A percentile compares a stretch with the other conserved stretches of the same genome.
These are phyloP conservation scores for Fusarium sp. DNA, from an alignment of 2,329 filamentous ascomycete genomes.

Conservation along the genomic window DNA sequence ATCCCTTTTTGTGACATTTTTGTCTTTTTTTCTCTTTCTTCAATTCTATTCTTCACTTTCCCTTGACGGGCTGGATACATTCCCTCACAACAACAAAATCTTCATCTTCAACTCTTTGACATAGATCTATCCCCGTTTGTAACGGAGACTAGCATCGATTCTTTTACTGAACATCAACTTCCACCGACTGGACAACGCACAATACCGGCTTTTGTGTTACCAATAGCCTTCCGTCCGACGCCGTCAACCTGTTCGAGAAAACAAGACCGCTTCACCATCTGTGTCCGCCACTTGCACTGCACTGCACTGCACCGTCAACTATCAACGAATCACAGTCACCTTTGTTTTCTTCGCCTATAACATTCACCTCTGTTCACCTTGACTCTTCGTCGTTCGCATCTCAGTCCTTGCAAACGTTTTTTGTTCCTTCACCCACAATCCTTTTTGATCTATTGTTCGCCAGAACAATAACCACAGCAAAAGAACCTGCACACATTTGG, in stretches of 20 bases:
- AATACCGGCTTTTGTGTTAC: conserved; percentile 29
- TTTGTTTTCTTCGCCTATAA: conserved; percentile 13
- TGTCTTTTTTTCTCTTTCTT: conserved; percentile 22
- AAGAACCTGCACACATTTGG: conserved; percentile 22
- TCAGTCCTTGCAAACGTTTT: conserved; percentile 30
- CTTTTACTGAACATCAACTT: conserved; percentile 15
- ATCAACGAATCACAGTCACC: conserved; percentile 11
- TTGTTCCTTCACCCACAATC: conserved; percentile 37
- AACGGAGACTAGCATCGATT: conserved; percentile 30
- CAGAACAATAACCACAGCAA: conserved; percentile 27
- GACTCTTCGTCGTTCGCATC: conserved; percentile 21
- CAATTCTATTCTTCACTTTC: conserved; percentile 29
- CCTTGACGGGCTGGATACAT: conserved; percentile 39
- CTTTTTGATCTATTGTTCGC: conserved; percentile 27
- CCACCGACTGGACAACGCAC: conserved; percentile 28
- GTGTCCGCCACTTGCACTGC: conserved; percentile 15
- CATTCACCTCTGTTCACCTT: conserved; percentile 25
- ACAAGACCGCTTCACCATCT: conserved; percentile 30
- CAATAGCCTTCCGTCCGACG: conserved; percentile 26
- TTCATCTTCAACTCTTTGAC: conserved; percentile 9
- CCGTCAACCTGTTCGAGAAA: conserved; percentile 36
- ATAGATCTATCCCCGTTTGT: conserved; percentile 15
- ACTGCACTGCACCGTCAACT: conserved; percentile 30
- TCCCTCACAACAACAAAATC: conserved; percentile 31
- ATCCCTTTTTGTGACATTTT: conserved; percentile 15